phyloP scores from a whole-genome alignment of 306 rosid genomes.

The Lagenaria siceraria region DNA sequence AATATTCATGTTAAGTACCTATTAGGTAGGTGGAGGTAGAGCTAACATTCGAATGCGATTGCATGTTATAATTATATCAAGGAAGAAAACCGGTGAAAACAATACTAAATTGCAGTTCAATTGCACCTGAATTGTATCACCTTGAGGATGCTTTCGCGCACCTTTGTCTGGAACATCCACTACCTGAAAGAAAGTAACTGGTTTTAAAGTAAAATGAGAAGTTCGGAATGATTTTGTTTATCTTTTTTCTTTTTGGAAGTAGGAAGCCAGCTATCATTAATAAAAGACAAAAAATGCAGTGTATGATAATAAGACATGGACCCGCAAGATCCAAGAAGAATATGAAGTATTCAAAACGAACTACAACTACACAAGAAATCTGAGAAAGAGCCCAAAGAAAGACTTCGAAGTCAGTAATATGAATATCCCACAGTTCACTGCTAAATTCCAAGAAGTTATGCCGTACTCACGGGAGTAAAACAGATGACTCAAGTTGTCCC shows the following conservation, averaged over 20 bases:
- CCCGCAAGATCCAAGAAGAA: neutral
- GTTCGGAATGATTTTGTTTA: neutral
- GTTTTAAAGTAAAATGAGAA: neutral
- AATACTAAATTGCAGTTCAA: slow-evolving; percentile 5
- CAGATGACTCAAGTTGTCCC: neutral
- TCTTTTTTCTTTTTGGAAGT: neutral
- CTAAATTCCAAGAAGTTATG: neutral
- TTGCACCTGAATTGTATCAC: slow-evolving; percentile 42
- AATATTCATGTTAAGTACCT: neutral
- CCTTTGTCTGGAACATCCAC: slow-evolving; percentile 62
- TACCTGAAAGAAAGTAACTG: slow-evolving; percentile 23
- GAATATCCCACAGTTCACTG: neutral
- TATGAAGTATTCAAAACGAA: neutral
- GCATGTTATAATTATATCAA: neutral
- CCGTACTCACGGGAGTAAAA: neutral
- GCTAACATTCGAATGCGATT: neutral
- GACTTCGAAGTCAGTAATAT: neutral
- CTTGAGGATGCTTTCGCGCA: slow-evolving; percentile 38
- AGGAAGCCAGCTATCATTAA: neutral
- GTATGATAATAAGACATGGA: neutral
- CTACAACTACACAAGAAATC: neutral
- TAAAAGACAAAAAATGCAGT: neutral
- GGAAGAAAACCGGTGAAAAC: neutral
- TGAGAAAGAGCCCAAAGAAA: neutral
- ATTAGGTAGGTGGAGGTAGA: neutral